Percentiles rank a stretch among this genome's conserved stretches.
phyloP scores from a whole-genome alignment of 2,329 filamentous ascomycete species.

The Tolypocladium ophioglossoides region DNA sequence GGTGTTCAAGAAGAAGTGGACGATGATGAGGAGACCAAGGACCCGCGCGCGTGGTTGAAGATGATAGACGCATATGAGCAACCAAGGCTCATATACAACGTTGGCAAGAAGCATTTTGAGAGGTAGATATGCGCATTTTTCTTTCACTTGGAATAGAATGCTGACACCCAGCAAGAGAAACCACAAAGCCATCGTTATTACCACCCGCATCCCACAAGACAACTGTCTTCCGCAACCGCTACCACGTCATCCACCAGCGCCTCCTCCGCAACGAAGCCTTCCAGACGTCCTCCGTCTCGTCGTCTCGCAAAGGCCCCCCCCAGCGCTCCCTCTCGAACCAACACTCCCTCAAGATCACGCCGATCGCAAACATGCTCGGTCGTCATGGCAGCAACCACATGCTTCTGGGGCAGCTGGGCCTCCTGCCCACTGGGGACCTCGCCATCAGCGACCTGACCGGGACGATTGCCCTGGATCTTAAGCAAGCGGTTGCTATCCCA shows the following conservation, averaged over 20 bases:
- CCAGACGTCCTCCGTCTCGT: constrained; percentile 66
- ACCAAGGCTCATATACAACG: constrained; percentile 67
- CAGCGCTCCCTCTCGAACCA: constrained; percentile 51
- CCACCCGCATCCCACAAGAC: constrained; percentile 76
- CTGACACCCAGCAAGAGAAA: constrained; percentile 32
- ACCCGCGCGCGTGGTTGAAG: constrained; percentile 75
- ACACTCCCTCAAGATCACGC: constrained; percentile 77
- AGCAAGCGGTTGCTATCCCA: constrained; percentile 71
- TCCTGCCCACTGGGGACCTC: constrained; percentile 71
- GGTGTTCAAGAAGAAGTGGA: constrained; percentile 43
- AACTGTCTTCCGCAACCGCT: constrained; percentile 76
- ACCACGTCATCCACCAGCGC: constrained; percentile 85
- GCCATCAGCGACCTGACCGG: constrained; percentile 81
- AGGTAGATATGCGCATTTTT: constrained; percentile 31
- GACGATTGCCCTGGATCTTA: constrained; percentile 74
- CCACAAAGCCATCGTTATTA: constrained; percentile 57
- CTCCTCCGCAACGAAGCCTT: constrained; percentile 90
- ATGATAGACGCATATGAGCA: constrained; percentile 78
- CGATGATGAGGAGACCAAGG: constrained; percentile 49
- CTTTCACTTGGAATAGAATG: background rate
- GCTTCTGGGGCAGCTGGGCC: constrained; percentile 71
- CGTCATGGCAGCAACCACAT: constrained; percentile 78
- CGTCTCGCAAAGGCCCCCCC: constrained; percentile 41
- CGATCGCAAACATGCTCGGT: constrained; percentile 65
- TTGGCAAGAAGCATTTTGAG: constrained; percentile 83